Percentiles rank a stretch among this genome's conserved stretches.
phyloP scores from a whole-genome alignment of 176 grass and related monocot genomes.

The Neostapfia colusana region DNA sequence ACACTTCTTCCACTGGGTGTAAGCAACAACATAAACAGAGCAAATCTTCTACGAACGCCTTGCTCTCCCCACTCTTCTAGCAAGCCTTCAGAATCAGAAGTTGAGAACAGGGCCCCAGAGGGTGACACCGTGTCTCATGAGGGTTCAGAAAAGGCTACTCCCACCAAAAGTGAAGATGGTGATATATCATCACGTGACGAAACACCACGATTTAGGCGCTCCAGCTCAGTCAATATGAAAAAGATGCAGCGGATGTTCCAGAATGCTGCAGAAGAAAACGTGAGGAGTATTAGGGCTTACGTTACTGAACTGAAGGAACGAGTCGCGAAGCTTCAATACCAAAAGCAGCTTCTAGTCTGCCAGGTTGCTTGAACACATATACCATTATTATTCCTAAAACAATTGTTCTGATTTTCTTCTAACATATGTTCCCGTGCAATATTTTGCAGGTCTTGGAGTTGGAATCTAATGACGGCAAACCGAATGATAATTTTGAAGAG shows the following conservation, averaged over 20 bases:
- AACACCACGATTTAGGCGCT: constrained; percentile 70
- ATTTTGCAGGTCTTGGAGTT: constrained; percentile 73
- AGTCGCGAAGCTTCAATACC: constrained; percentile 96
- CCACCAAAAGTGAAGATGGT: constrained; percentile 72
- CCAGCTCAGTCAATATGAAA: constrained; percentile 95
- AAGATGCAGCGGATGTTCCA: constrained; percentile 97
- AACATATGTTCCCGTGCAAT: constrained; percentile 29
- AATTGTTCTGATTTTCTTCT: not conserved
- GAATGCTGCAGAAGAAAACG: constrained; percentile 96
- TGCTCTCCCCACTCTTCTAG: constrained; percentile 73
- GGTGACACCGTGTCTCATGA: constrained; percentile 45
- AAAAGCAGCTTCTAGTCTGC: constrained; percentile 94
- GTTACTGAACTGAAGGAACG: constrained; percentile 95
- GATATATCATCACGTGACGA: constrained; percentile 76
- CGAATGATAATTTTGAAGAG: constrained; percentile 41
- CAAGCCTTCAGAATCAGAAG: constrained; percentile 57
- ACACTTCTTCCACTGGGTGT: constrained; percentile 67
- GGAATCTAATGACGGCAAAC: constrained; percentile 72
- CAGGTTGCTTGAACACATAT: constrained; percentile 56
- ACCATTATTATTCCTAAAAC: not conserved
- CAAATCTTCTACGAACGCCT: constrained; percentile 60
- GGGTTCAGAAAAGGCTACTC: constrained; percentile 61
- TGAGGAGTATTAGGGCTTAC: constrained; percentile 79
- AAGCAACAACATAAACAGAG: constrained; percentile 62
- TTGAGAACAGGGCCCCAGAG: constrained; percentile 78